Evolutionary conservation across 2,329 filamentous ascomycete species (phyloP).

Genomic region (Aspergillus ochraceoroseus): DNA sequence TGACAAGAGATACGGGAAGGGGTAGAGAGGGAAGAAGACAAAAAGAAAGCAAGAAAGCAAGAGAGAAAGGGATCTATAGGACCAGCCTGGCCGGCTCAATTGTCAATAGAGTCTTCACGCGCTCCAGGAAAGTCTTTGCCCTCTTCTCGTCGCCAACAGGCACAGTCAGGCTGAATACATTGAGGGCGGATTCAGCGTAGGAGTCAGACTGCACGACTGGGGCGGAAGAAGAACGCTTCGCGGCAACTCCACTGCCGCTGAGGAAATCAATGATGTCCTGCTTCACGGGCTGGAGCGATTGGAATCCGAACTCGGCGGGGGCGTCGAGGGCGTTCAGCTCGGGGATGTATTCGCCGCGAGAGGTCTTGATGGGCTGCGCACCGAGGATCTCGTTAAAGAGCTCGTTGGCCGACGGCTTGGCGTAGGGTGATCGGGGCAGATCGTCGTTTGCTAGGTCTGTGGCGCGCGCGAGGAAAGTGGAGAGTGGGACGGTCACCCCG

Average conservation of each 20-base stretch:
- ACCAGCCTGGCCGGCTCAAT: constrained; percentile 72
- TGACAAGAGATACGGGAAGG: no score
- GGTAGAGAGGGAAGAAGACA: no score
- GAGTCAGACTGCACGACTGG: constrained; percentile 18
- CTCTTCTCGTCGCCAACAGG: constrained; percentile 74
- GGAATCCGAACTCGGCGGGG: constrained; percentile 29
- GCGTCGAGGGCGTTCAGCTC: constrained; percentile 57
- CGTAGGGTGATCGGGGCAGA: constrained; percentile 62
- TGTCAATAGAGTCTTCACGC: constrained; percentile 78
- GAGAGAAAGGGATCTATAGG: constrained; percentile 33
- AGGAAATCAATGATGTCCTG: constrained; percentile 84
- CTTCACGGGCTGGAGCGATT: constrained; percentile 41
- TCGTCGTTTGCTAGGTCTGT: constrained; percentile 82
- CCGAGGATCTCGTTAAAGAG: constrained; percentile 88
- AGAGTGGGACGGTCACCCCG: constrained; percentile 74
- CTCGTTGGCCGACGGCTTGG: constrained; percentile 67
- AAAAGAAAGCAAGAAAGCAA: neutral
- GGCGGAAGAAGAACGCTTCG: constrained; percentile 29
- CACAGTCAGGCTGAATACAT: constrained; percentile 78
- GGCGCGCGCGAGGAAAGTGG: constrained; percentile 80
- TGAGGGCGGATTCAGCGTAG: constrained; percentile 49
- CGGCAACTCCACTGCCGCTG: constrained; percentile 44
- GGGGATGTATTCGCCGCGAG: constrained; percentile 64
- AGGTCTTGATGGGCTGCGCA: constrained; percentile 39
- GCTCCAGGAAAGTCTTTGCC: constrained; percentile 75